A percentile compares a stretch with the other conserved stretches of the same genome.
Evolutionary conservation across 176 grass and related monocot genomes (phyloP).

Genomic region (Zea luxurians): DNA sequence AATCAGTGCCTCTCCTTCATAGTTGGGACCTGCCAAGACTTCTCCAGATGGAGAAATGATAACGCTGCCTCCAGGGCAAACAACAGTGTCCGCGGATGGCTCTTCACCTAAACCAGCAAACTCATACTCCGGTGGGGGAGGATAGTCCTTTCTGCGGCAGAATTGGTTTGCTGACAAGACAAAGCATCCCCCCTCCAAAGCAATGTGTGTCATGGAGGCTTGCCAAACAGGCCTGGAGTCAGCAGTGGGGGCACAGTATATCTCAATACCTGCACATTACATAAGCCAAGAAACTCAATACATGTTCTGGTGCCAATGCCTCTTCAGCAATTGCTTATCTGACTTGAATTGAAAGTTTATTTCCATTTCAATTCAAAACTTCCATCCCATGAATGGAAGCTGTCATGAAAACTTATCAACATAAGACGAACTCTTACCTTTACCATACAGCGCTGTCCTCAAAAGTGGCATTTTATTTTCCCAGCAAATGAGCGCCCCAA

Average conservation of each 20-base stretch:
- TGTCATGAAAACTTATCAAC: neutral
- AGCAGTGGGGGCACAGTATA: constrained; percentile 93
- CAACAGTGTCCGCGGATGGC: constrained; percentile 74
- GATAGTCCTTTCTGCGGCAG: constrained; percentile 85
- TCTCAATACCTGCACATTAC: constrained; percentile 65
- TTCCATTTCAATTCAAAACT: constrained; percentile 3
- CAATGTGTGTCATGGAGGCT: constrained; percentile 88
- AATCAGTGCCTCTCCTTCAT: constrained; percentile 78
- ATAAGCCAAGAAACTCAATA: constrained; percentile 12
- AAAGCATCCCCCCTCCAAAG: constrained; percentile 87
- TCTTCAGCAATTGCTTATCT: constrained; percentile 20
- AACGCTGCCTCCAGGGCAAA: constrained; percentile 87
- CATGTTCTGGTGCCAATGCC: neutral
- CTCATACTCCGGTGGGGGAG: constrained; percentile 66
- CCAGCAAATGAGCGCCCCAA: constrained; percentile 92
- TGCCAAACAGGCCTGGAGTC: constrained; percentile 88
- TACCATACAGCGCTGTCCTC: constrained; percentile 80
- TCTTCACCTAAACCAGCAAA: constrained; percentile 69
- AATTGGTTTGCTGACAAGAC: constrained; percentile 93
- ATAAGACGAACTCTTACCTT: constrained; percentile 54
- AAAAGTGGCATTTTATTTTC: constrained; percentile 97
- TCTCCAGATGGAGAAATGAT: constrained; percentile 85
- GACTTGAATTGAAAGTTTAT: neutral
- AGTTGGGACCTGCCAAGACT: constrained; percentile 86
- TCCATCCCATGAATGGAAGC: neutral